Evolutionary conservation across 805 yeast species (phyloP).

Genomic region (Saccharomycopsis fermentans): DNA sequence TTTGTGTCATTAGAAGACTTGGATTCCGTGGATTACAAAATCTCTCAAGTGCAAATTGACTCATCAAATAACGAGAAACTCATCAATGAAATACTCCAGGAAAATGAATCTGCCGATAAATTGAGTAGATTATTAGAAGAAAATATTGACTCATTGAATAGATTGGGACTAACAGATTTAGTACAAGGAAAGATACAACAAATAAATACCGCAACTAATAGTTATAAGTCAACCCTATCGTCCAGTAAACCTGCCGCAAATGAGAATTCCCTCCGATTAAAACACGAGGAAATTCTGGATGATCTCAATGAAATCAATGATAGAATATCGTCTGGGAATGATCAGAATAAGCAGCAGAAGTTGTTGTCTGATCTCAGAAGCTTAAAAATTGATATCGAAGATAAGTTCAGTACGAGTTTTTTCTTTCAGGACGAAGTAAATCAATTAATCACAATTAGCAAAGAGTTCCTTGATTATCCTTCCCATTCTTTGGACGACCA

Average conservation of each 20-base stretch:
- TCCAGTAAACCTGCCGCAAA: too few relatives aligned
- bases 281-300: background rate
- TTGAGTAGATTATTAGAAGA: background rate
- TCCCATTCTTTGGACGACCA: background rate
- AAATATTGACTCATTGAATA: background rate
- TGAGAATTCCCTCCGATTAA: too few relatives aligned
- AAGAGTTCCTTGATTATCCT: background rate
- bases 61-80: background rate
- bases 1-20: conserved; percentile 10
- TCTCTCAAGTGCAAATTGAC: conserved; percentile 1
- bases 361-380: background rate
- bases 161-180: background rate
- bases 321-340: background rate
- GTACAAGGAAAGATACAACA: background rate
- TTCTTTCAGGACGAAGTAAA: conserved; percentile 10
- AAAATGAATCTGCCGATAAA: background rate
- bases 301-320: background rate
- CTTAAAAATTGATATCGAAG: conserved; percentile 2
- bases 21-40: conserved; percentile 10
- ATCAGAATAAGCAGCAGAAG: background rate
- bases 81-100: background rate
- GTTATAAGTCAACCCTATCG: too few relatives aligned
- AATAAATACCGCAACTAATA: background rate
- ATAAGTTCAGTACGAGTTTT: conserved; percentile 9
- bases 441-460: background rate